These are phyloP conservation scores for Starmera pachycereana DNA, from an alignment of 805 yeast genomes.

Conservation along the genomic window DNA sequence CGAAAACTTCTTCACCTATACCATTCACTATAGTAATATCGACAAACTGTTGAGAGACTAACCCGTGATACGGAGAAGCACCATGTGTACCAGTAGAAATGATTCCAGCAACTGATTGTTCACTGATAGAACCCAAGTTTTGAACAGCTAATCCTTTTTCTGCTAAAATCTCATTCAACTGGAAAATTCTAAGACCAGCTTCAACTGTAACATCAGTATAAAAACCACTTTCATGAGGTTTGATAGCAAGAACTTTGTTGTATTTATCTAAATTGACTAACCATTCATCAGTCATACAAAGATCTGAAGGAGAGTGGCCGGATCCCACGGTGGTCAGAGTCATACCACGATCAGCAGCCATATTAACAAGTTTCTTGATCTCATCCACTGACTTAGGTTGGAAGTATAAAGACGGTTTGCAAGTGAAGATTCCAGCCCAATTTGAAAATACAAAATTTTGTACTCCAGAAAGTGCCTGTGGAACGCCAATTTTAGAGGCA, in stretches of 20 bases:
- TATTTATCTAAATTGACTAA: slow-evolving; percentile 74
- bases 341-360: slow-evolving; percentile 48
- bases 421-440: slow-evolving; percentile 87
- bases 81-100: slow-evolving; percentile 97
- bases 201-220: slow-evolving; percentile 90
- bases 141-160: slow-evolving; percentile 68
- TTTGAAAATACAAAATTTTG: slow-evolving; percentile 26
- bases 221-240: slow-evolving; percentile 43
- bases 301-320: slow-evolving; percentile 89
- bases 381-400: slow-evolving; percentile 71
- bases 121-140: slow-evolving; percentile 87
- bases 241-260: slow-evolving; percentile 39
- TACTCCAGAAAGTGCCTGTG: too few relatives aligned
- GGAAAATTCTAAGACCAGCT: slow-evolving; percentile 77
- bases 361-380: slow-evolving; percentile 51
- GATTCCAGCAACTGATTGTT: slow-evolving; percentile 91
- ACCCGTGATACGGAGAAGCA: slow-evolving; percentile 85
- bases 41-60: slow-evolving; percentile 81
- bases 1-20: slow-evolving; percentile 51
- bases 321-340: slow-evolving; percentile 83
- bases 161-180: slow-evolving; percentile 59
- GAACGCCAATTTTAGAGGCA: too few relatives aligned
- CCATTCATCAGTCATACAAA: slow-evolving; percentile 87
- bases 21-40: slow-evolving; percentile 67
- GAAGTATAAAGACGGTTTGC: slow-evolving; percentile 67